Percentiles rank a stretch among this genome's conserved stretches.
These are phyloP conservation scores for Hanseniaspora sp. DNA, from an alignment of 1,139 yeast species.

Conservation along the genomic window DNA sequence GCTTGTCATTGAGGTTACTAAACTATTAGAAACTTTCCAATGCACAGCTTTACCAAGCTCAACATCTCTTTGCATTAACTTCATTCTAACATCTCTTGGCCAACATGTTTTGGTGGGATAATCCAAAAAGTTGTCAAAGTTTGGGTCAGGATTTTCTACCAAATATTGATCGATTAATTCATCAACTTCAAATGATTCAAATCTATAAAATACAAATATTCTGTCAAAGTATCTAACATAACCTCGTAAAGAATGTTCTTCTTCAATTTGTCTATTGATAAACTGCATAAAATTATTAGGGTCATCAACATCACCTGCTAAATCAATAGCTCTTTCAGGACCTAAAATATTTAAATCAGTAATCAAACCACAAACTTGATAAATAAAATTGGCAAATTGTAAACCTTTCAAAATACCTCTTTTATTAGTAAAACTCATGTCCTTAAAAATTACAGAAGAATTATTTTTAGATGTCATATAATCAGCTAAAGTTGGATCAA, in stretches of 20 bases:
- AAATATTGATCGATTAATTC: slow-evolving; percentile 67
- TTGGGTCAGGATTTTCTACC: slow-evolving; percentile 83
- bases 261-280: slow-evolving; percentile 47
- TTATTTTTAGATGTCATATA: slow-evolving; percentile 89
- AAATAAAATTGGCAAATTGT: slow-evolving; percentile 80
- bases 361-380: slow-evolving; percentile 80
- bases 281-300: slow-evolving; percentile 77
- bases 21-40: slow-evolving; percentile 75
- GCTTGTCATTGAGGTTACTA: slow-evolving; percentile 64
- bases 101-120: slow-evolving; percentile 86
- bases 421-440: slow-evolving; percentile 87
- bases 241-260: slow-evolving; percentile 60
- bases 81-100: slow-evolving; percentile 91
- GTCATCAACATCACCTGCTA: slow-evolving; percentile 64
- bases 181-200: slow-evolving; percentile 59
- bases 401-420: slow-evolving; percentile 80
- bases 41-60: slow-evolving; percentile 83
- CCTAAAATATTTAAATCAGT: slow-evolving; percentile 77
- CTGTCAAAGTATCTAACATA: slow-evolving; percentile 79
- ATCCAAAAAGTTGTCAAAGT: slow-evolving; percentile 74
- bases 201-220: slow-evolving; percentile 67
- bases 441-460: slow-evolving; percentile 71
- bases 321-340: slow-evolving; percentile 69
- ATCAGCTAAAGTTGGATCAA: slow-evolving; percentile 89
- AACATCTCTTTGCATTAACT: slow-evolving; percentile 81